Base-by-base conservation (phyloP, 2,329 filamentous ascomycete genomes). In the Westerdykella ornata region DNA sequence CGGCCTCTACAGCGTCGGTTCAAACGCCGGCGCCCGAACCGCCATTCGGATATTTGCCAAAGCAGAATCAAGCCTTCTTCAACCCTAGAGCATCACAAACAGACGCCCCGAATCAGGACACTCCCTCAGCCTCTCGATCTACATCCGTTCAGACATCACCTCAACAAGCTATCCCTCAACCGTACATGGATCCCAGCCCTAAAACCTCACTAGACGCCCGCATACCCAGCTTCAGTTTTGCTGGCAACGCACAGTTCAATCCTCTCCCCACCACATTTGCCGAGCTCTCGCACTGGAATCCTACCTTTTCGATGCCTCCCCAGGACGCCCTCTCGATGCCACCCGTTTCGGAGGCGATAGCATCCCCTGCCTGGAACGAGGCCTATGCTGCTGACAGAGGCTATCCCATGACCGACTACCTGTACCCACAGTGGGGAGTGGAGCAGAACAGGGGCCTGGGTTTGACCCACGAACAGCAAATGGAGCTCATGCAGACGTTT, bases 401-500 rank as follows among this genome's bases (percentile, higher is more conserved):
- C 3, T 65, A 61, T 34, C 55, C 62, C 20, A 56, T 65, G 48
- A 57, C 56, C 1, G 62, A 66, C 63, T 72, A 57, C 55, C 68
- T 48, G 62, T 76, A 77, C 59, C 76, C 74, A 44, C 80, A 79
- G 54, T 87, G 81, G 49, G 85, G 75, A 34, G 49, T 56, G 31
- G 56, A 60, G 22, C 48, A 53, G 13, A 35, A 37, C 6, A 47
- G 62, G 37, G 56, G 56, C 4, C 55, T 56, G 17, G 73, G 73
- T 44, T 70, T 94, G 22, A 89, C 81, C 44, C 83, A 88, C 48
- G 78, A 87, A 56, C 86, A 94, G 65, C 87, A 92, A 65, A 68
- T 82, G 48, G 85, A 94, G 68, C 71, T 94, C 29, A 88, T 94
- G 84, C 80, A 82, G 41, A 81, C 81, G 37, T 74, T 94, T 26